phyloP scores from a whole-genome alignment of 169 alveolate genomes.

The Plasmodium coatneyi region DNA sequence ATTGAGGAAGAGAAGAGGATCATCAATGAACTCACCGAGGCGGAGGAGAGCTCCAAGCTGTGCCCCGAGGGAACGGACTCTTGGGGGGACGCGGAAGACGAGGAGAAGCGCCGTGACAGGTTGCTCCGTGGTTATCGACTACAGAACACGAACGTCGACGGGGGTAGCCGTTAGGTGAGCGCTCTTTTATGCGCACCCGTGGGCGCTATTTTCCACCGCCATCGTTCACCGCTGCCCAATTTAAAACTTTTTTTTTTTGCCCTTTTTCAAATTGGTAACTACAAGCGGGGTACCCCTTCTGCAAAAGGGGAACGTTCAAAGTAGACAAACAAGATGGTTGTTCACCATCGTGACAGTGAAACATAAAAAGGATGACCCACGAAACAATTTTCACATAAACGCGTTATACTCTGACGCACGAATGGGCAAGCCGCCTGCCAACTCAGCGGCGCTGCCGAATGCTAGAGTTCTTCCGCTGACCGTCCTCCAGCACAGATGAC shows the following conservation, averaged over 20 bases:
- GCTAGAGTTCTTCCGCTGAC: not conserved
- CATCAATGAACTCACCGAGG: slow-evolving; percentile 83
- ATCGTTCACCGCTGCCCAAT: not conserved
- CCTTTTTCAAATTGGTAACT: not conserved
- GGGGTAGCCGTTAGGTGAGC: not conserved
- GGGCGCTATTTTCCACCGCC: no score
- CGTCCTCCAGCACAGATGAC: not conserved
- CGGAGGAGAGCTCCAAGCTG: slow-evolving; percentile 80
- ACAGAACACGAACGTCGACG: slow-evolving; percentile 2
- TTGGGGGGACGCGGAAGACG: slow-evolving; percentile 1
- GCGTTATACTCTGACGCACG: not conserved
- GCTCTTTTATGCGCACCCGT: not conserved
- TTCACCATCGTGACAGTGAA: not conserved
- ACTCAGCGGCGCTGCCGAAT: slow-evolving; percentile 36
- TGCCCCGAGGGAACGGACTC: not conserved
- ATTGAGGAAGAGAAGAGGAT: slow-evolving; percentile 86
- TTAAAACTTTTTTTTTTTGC: not conserved
- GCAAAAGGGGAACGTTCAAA: not conserved
- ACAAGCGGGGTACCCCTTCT: not conserved
- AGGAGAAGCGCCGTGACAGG: not conserved
- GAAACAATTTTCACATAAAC: not conserved
- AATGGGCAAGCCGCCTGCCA: not conserved
- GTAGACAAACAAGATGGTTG: not conserved
- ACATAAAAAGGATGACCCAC: not conserved
- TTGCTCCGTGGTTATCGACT: slow-evolving; percentile 31